Evolutionary conservation across 129 eudicot genomes (phyloP).

Genomic region (Chrysanthemum makinoi): DNA sequence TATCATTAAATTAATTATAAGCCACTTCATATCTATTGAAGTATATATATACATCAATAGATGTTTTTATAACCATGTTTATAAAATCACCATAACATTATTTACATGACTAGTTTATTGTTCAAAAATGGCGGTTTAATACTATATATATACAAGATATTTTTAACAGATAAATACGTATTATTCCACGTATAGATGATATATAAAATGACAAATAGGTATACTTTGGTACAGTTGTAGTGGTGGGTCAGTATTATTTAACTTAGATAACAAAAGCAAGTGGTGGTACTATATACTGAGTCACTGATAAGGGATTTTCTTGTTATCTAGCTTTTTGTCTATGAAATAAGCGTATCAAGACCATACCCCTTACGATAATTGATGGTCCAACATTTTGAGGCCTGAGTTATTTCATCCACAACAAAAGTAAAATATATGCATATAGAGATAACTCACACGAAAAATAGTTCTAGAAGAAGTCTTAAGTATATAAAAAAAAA

Average conservation of each 20-base stretch:
- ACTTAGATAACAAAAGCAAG: constrained; percentile 38
- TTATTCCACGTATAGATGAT: constrained; percentile 2
- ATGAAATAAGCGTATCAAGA: constrained; percentile 19
- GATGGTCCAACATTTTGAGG: constrained; percentile 41
- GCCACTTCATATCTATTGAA: no score
- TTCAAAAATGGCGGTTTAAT: constrained; percentile 15
- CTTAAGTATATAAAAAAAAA: not conserved
- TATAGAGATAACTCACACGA: not conserved
- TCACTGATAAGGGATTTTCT: constrained; percentile 27
- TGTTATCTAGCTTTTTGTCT: constrained; percentile 41
- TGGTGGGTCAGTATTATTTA: constrained; percentile 32
- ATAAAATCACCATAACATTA: constrained; percentile 10
- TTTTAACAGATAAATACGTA: constrained; percentile 11
- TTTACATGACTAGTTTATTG: constrained; percentile 4
- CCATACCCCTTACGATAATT: constrained; percentile 19
- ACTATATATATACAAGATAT: not conserved
- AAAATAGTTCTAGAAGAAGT: not conserved
- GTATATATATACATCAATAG: no score
- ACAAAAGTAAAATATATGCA: not conserved
- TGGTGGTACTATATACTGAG: constrained; percentile 26
- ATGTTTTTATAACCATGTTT: not conserved
- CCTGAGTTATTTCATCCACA: constrained; percentile 7
- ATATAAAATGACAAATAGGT: constrained; percentile 28
- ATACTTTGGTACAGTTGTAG: constrained; percentile 25
- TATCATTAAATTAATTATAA: no score